Evolutionary conservation across 2,329 filamentous ascomycete genomes (phyloP).

Genomic region (Fusarium dimerum): DNA sequence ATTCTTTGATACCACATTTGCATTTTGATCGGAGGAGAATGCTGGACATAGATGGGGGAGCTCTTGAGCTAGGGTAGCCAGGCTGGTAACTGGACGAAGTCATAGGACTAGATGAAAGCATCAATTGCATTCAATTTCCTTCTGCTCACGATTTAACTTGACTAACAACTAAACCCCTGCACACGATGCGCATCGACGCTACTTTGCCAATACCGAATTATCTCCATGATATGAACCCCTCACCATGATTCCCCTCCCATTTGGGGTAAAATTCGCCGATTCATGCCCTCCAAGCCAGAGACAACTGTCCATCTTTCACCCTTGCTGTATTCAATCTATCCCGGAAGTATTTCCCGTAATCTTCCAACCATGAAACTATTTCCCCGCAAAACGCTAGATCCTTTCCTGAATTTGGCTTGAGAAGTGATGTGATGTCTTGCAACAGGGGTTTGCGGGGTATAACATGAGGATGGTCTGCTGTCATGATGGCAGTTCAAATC

Average conservation of each 20-base stretch:
- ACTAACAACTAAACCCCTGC: neutral
- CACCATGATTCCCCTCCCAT: neutral
- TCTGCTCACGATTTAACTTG: too few relatives aligned
- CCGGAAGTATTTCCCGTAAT: neutral
- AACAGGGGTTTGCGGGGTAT: constrained; percentile 3
- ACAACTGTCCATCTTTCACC: neutral
- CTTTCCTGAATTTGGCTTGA: neutral
- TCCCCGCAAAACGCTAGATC: neutral
- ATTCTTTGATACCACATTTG: constrained; percentile 23
- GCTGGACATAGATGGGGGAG: constrained; percentile 3
- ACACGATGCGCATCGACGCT: neutral
- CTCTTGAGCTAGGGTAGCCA: too few relatives aligned
- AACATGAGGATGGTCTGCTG: neutral
- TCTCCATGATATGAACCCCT: neutral
- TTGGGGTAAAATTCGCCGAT: constrained; percentile 6
- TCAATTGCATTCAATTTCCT: too few relatives aligned
- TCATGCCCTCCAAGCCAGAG: neutral
- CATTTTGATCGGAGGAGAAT: neutral
- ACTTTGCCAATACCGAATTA: neutral
- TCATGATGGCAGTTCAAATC: neutral
- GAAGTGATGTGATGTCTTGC: neutral
- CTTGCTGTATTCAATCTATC: neutral
- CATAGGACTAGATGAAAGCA: too few relatives aligned
- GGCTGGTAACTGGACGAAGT: too few relatives aligned
- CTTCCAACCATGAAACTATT: constrained; percentile 1